These are phyloP conservation scores for Furcasterigmium sp. DNA, from an alignment of 2,329 filamentous ascomycete species.

Conservation along the genomic window DNA sequence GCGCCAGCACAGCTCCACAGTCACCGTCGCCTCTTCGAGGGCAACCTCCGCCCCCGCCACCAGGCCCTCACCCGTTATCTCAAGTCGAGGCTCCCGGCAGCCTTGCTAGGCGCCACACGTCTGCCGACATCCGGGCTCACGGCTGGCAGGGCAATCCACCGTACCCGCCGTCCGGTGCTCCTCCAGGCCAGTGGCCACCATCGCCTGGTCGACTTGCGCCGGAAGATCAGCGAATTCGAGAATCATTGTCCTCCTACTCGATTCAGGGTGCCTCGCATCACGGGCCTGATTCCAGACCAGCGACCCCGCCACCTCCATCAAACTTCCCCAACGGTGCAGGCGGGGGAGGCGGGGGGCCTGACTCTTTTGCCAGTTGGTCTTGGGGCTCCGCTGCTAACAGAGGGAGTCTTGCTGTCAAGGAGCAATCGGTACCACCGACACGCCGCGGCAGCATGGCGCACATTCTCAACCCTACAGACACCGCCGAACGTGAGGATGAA, in stretches of 20 bases:
- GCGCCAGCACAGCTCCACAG: conserved; percentile 59
- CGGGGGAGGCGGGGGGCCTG: conserved; percentile 21
- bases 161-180: conserved; percentile 29
- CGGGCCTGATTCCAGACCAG: conserved; percentile 43
- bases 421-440: conserved; percentile 52
- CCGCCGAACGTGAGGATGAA: conserved; percentile 49
- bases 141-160: conserved; percentile 60
- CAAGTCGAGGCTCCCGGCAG: conserved; percentile 60
- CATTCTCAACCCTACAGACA: conserved; percentile 56
- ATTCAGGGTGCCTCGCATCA: conserved; percentile 36
- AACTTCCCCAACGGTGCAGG: conserved; percentile 28
- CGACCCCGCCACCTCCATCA: conserved; percentile 46
- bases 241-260: conserved; percentile 53
- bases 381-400: conserved; percentile 45
- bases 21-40: conserved; percentile 71
- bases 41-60: conserved; percentile 58
- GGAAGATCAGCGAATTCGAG: conserved; percentile 51
- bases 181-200: conserved; percentile 47
- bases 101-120: conserved; percentile 81
- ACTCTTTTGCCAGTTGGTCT: conserved; percentile 50
- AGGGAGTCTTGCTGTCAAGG: conserved; percentile 44
- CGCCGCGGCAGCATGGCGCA: conserved; percentile 57
- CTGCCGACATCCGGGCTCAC: conserved; percentile 88
- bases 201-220: conserved; percentile 44
- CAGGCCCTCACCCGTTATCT: conserved; percentile 59